Percentiles rank a stretch among this genome's conserved stretches.
phyloP scores from a whole-genome alignment of 2,329 filamentous ascomycete genomes.

The Epichloe scottii region DNA sequence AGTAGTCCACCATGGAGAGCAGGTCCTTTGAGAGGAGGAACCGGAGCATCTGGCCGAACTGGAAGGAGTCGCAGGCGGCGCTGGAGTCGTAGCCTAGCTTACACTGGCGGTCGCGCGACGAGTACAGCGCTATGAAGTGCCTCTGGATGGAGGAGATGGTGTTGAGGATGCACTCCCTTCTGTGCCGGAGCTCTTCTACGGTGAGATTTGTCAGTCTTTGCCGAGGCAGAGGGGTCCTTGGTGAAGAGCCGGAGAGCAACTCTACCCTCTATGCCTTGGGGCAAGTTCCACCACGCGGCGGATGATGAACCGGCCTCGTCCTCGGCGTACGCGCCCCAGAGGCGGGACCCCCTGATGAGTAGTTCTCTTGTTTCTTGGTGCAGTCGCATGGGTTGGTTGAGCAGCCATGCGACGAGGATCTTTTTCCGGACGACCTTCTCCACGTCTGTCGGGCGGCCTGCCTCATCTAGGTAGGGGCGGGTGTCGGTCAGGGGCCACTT shows the following conservation, averaged over 20 bases:
- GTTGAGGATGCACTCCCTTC: slow-evolving; percentile 54
- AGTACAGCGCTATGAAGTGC: slow-evolving; percentile 56
- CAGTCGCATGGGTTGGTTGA: slow-evolving; percentile 49
- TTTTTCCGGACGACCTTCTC: slow-evolving; percentile 61
- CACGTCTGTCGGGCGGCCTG: slow-evolving; percentile 27
- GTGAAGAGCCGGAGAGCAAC: not conserved
- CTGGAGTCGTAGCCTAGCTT: slow-evolving; percentile 63
- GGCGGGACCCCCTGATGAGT: slow-evolving; percentile 50
- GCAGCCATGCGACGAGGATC: slow-evolving; percentile 51
- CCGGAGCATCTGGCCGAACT: slow-evolving; percentile 64
- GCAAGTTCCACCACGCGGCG: slow-evolving; percentile 61
- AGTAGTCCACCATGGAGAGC: slow-evolving; percentile 45
- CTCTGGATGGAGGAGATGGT: slow-evolving; percentile 56
- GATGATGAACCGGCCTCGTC: slow-evolving; percentile 8
- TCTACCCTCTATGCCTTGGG: slow-evolving; percentile 52
- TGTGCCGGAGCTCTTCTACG: slow-evolving; percentile 51
- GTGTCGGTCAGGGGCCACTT: slow-evolving; percentile 39
- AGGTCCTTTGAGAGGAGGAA: slow-evolving; percentile 54
- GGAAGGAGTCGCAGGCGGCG: slow-evolving; percentile 61
- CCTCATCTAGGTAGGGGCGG: slow-evolving; percentile 22
- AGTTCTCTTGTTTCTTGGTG: slow-evolving; percentile 51
- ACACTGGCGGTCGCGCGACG: slow-evolving; percentile 55
- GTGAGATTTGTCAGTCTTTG: not conserved
- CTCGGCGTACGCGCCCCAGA: slow-evolving; percentile 35
- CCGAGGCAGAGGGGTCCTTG: too few species aligned